Percentiles rank a stretch among this genome's conserved stretches.
Conservation (phyloP, 106 monocot genomes). For the Acorus gramineus region DNA sequence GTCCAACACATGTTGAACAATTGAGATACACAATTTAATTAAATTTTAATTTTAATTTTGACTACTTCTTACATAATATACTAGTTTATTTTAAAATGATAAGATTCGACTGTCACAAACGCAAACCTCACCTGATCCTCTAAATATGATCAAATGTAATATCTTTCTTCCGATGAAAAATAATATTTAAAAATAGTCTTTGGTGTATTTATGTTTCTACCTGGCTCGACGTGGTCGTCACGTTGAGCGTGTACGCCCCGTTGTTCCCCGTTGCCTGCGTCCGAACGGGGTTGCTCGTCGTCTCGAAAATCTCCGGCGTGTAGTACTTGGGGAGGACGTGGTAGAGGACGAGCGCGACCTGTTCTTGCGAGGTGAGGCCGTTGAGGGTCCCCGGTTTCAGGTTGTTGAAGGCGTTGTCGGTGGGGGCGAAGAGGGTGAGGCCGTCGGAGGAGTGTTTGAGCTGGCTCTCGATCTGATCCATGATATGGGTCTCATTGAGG, state of each 20-base stretch:
- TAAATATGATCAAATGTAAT: too few species aligned
- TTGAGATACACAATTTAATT: too few species aligned
- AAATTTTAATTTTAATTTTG: too few species aligned
- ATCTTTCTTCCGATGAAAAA: too few species aligned
- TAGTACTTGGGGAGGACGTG: slow-evolving; percentile 66
- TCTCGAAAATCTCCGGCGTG: slow-evolving; percentile 45
- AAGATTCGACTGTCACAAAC: too few species aligned
- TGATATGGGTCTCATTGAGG: slow-evolving; percentile 48
- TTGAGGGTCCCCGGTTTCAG: slow-evolving; percentile 77
- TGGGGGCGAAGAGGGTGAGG: slow-evolving; percentile 76
- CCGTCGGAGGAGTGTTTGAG: slow-evolving; percentile 61
- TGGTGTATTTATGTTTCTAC: too few species aligned
- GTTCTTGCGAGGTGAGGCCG: slow-evolving; percentile 37
- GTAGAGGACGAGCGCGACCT: slow-evolving; percentile 44
- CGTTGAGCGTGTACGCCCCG: slow-evolving; percentile 49
- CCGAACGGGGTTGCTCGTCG: slow-evolving; percentile 61
- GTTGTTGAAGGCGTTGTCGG: slow-evolving; percentile 59
- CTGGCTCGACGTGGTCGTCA: slow-evolving; percentile 24
- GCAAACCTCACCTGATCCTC: too few species aligned
- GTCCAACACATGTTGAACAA: too few species aligned
- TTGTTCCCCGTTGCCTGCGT: slow-evolving; percentile 51
- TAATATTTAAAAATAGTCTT: too few species aligned
- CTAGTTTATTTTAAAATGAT: too few species aligned
- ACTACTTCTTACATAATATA: too few species aligned
- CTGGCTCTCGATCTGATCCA: slow-evolving; percentile 39